These are phyloP conservation scores for Trichoderma arundinaceum DNA, from an alignment of 2,329 filamentous ascomycete genomes.

Conservation along the genomic window DNA sequence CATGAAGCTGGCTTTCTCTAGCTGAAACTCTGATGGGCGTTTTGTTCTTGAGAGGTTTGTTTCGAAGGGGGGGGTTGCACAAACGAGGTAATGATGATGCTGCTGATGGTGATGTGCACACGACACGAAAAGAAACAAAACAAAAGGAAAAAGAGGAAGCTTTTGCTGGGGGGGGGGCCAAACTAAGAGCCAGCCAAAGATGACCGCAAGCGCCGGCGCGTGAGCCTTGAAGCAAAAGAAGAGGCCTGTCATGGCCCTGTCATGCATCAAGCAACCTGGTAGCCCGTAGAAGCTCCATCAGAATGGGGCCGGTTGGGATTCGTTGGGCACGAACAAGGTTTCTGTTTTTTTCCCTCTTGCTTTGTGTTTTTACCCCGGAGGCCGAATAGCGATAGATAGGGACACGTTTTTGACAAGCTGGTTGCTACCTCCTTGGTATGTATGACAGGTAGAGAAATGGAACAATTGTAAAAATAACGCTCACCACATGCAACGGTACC, in stretches of 20 bases:
- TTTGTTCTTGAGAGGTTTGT: background rate
- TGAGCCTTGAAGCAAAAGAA: constrained; percentile 20
- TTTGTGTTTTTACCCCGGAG: background rate
- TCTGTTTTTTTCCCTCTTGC: background rate
- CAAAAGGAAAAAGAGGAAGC: background rate
- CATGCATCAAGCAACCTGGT: background rate
- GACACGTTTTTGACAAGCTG: background rate
- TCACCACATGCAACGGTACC: background rate
- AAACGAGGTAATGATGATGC: constrained; percentile 9
- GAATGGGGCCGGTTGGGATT: constrained; percentile 13
- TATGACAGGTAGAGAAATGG: background rate
- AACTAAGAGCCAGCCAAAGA: constrained; percentile 12
- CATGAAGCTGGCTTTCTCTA: background rate
- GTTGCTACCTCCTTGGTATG: background rate
- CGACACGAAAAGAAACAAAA: background rate
- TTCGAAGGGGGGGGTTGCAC: constrained; percentile 7
- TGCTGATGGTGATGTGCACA: too few relatives aligned
- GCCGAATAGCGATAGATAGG: background rate
- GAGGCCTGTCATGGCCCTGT: background rate
- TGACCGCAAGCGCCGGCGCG: constrained; percentile 15
- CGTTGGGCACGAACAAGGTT: constrained; percentile 25
- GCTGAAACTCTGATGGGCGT: constrained; percentile 12
- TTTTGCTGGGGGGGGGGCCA: background rate
- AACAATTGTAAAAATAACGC: too few relatives aligned
- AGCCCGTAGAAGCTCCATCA: background rate